Evolutionary conservation across 306 rosid genomes (phyloP), one percentile per base, ranked within the genome.

Genomic region (Fagus sylvatica): DNA sequence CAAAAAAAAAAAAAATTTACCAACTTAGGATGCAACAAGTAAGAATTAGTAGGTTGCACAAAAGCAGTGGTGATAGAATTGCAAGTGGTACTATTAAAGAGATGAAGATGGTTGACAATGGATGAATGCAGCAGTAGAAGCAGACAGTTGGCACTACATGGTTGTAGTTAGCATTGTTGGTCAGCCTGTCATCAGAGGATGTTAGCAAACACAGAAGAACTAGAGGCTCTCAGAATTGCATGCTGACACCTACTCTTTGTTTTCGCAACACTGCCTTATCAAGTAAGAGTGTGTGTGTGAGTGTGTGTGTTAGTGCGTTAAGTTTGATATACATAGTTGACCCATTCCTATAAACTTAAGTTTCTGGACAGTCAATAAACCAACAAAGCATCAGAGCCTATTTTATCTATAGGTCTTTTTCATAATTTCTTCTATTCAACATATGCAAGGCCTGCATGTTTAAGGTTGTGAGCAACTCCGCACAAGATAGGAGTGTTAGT

Each of bases 231-330:
- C 11, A 46, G 51, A 19, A 55, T n/a, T 33, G 42, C 68, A 32
- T 4, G 5, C n/a, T 34, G 42, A 62, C 36, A 33, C 40, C 69
- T 5, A 62, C 69, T 62, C 69, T 12, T 62, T 33, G 42, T 41
- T 62, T 62, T 62, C 69, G 33, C n/a, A 62, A 17, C 69, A 34
- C 42, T 62, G 62, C 32, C 22, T 34, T 62, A 62, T 34, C 69
- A 1, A 59, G 66, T 30, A 62, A 15, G 36, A 7, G 36, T 19
- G 34, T 56, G n/a, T 6, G 62, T 2, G 57, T 13, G n/a, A n/a
- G 7, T 19, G 28, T 56, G n/a, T 11, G 22, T 56, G 34, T 56
- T 56, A 19, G 62, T 2, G 57, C 5, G 7, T 19, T 56, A n/a
- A 22, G 62, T 4, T 36, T 33, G 69, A 33, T 13, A 62, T 34